A percentile compares a stretch with the other conserved stretches of the same genome.
Evolutionary conservation across 2,329 filamentous ascomycete species (phyloP).

Genomic region (Aureobasidium sp.): DNA sequence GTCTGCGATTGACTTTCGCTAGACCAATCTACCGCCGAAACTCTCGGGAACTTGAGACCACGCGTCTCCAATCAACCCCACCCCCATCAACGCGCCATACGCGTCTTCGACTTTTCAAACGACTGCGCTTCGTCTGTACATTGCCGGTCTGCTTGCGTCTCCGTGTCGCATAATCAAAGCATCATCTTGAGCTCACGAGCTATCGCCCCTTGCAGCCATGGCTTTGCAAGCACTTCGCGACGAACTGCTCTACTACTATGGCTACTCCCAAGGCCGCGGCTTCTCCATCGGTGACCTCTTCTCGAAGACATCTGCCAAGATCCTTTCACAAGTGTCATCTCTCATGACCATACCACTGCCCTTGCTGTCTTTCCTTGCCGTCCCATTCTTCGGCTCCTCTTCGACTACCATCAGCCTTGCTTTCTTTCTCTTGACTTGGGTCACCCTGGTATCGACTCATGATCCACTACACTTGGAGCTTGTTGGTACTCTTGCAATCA

Average conservation of each 20-base stretch:
- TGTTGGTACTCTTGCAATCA: conserved; percentile 58
- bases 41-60: not conserved
- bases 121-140: not conserved
- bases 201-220: not conserved
- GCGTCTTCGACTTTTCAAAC: not conserved
- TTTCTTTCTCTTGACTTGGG: conserved; percentile 89
- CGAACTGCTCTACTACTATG: conserved; percentile 19
- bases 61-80: not conserved
- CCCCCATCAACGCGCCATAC: not conserved
- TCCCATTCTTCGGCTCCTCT: conserved; percentile 66
- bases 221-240: conserved; percentile 20
- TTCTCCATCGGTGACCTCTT: conserved; percentile 19
- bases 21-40: not conserved
- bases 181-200: not conserved
- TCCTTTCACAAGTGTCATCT: conserved; percentile 22
- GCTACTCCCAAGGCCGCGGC: conserved; percentile 25
- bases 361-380: conserved; percentile 54
- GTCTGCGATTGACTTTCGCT: conserved; percentile 1
- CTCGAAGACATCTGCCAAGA: conserved; percentile 19
- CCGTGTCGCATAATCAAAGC: not conserved
- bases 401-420: conserved; percentile 73
- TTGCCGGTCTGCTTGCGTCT: not conserved
- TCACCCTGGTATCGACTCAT: conserved; percentile 70
- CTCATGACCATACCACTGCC: conserved; percentile 30
- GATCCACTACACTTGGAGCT: conserved; percentile 67